Evolutionary conservation across 306 rosid species (phyloP).

Genomic region (Malus sieversii): DNA sequence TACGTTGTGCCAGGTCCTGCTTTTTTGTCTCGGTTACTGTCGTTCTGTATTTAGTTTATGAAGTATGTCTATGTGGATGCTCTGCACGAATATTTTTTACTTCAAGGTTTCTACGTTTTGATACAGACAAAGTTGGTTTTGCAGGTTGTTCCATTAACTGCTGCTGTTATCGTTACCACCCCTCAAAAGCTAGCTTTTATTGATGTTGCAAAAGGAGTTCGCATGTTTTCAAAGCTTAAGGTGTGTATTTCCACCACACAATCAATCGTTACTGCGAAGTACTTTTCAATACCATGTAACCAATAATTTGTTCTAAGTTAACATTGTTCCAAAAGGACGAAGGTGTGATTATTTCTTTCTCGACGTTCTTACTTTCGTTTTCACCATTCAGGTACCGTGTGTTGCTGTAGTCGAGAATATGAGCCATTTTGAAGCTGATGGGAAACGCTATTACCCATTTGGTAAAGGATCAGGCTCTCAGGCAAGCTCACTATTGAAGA

Average conservation of each 20-base stretch:
- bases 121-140: conserved; percentile 26
- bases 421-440: conserved; percentile 98
- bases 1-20: conserved; percentile 88
- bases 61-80: not conserved
- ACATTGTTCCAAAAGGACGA: not conserved
- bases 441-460: conserved; percentile 87
- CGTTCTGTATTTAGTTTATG: not conserved
- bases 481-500: conserved; percentile 36
- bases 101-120: conserved; percentile 7
- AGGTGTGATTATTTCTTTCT: conserved; percentile 1
- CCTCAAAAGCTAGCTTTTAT: conserved; percentile 96
- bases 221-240: conserved; percentile 98
- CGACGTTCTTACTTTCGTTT: conserved; percentile 7
- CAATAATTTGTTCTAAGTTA: not conserved
- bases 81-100: not conserved
- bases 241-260: conserved; percentile 31
- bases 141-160: conserved; percentile 85
- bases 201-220: conserved; percentile 98
- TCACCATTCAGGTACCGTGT: conserved; percentile 68
- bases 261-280: not conserved
- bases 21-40: conserved; percentile 2
- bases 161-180: conserved; percentile 95
- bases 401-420: conserved; percentile 97
- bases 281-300: not conserved
- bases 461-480: conserved; percentile 95